phyloP scores from a whole-genome alignment of 208 protist species.

The Wallacemonas sp. region DNA sequence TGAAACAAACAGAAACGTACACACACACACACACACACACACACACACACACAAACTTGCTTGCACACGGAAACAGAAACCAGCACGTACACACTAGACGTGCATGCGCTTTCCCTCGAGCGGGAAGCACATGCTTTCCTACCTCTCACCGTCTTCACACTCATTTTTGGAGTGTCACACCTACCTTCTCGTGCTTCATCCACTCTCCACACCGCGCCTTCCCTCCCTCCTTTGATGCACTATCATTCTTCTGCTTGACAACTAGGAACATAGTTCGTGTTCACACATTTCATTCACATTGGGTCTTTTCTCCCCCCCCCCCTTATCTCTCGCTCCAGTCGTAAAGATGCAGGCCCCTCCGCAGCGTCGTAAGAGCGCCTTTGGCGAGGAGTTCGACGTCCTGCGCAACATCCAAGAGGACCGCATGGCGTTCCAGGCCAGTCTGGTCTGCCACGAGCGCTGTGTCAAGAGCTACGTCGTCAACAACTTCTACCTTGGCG shows the following conservation, averaged over 20 bases:
- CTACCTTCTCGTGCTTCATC: no score
- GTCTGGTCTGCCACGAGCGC: constrained; percentile 77
- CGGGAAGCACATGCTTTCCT: no score
- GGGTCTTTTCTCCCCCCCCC: no score
- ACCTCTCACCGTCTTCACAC: no score
- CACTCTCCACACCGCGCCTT: no score
- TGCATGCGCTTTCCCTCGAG: not conserved
- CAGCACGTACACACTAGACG: not conserved
- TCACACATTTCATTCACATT: no score
- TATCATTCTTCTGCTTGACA: no score
- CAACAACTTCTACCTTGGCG: constrained; percentile 77
- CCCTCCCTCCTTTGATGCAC: no score
- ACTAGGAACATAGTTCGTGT: no score
- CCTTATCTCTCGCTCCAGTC: no score
- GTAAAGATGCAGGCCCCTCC: constrained; percentile 29
- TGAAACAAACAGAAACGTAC: not conserved
- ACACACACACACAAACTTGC: not conserved
- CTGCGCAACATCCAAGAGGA: constrained; percentile 88
- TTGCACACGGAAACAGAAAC: not conserved
- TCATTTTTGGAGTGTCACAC: no score
- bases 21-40: not conserved
- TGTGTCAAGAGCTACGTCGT: constrained; percentile 80
- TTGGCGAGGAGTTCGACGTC: constrained; percentile 83
- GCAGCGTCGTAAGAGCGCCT: constrained; percentile 46
- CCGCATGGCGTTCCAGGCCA: constrained; percentile 78